Evolutionary conservation across 129 eudicot genomes (phyloP), one percentile per base, ranked within the genome.

Genomic region (Apium graveolens): DNA sequence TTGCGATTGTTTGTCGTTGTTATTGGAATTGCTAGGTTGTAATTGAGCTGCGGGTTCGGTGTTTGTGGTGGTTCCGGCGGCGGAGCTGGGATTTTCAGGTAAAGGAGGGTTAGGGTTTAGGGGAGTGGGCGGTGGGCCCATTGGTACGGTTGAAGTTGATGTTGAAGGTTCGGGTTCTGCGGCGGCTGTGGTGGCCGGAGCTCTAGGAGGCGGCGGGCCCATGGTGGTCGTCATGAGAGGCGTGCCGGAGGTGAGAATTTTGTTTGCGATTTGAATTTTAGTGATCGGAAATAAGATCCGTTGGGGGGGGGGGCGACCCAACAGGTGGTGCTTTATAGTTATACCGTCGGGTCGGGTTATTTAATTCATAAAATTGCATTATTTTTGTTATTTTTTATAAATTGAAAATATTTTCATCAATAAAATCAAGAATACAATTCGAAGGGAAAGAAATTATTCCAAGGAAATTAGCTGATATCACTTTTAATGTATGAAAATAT

Each of bases 151-250:
- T 49, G 72, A 74, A 31, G 79, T 70, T 11, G 81, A 5, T 29
- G 76, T 20, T 26, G 76, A 73, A 31, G 75, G 13, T 66, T 69
- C 73, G 57, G 70, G 45, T 74, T 79, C 49, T 9, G 55, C 3
- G 37, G 46, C 6, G 49, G 32, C 60, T 77, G 81, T 26, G 84
- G 86, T 34, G 81, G 82, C 77, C 32, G 87, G 82, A 87, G 68
- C 83, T 66, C 84, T 85, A 48, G 97, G 89, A 10, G 93, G 93
- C 16, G 96, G 97, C 46, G 97, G 97, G 29, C 86, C 89, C 97
- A 90, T 92, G 79, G 75, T 82, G 46, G 90, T 68, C 72, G 90
- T 86, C 98, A 93, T 31, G 70, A 38, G 57, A 11, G 13, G 29
- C 12, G 29, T 1, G 45, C 3, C 37, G 8, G 24, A 2, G 18